phyloP scores from a whole-genome alignment of 371 early-diverging fungal genomes.

The Lichtheimia ornata region DNA sequence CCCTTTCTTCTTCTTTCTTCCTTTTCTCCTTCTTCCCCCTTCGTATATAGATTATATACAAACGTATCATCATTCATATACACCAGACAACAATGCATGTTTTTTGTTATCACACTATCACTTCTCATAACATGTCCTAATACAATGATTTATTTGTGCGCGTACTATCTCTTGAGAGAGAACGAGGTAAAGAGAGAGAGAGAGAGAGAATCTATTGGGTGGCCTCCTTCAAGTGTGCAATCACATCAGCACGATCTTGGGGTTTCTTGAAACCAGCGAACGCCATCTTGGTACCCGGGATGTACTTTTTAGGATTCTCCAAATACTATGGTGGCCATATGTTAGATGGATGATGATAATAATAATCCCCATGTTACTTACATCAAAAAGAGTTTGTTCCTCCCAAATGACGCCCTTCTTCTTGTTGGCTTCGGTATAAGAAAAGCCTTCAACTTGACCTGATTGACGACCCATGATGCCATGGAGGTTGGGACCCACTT shows the following conservation, averaged over 20 bases:
- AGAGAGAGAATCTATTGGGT: no score
- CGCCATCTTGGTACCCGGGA: constrained; percentile 97
- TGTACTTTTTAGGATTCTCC: constrained; percentile 98
- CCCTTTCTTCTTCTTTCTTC: neutral
- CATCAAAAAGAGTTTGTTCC: constrained; percentile 83
- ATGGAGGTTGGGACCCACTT: constrained; percentile 96
- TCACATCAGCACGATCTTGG: constrained; percentile 85
- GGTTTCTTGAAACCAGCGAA: constrained; percentile 99
- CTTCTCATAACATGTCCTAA: no score
- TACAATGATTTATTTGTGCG: no score
- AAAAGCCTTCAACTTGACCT: constrained; percentile 85
- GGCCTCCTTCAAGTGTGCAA: constrained; percentile 85
- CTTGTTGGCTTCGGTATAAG: constrained; percentile 94
- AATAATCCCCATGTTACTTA: constrained; percentile 6
- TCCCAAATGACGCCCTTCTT: constrained; percentile 86
- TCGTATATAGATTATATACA: neutral
- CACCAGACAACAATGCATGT: no score
- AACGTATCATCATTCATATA: no score
- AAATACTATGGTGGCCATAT: constrained; percentile 52
- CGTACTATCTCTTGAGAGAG: no score
- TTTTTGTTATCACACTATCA: no score
- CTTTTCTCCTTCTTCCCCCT: neutral
- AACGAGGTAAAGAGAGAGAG: no score
- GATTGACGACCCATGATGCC: constrained; percentile 91
- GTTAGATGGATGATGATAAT: neutral